Evolutionary conservation across 257 asterid genomes (phyloP).

Genomic region (Hygrophila difformis): DNA sequence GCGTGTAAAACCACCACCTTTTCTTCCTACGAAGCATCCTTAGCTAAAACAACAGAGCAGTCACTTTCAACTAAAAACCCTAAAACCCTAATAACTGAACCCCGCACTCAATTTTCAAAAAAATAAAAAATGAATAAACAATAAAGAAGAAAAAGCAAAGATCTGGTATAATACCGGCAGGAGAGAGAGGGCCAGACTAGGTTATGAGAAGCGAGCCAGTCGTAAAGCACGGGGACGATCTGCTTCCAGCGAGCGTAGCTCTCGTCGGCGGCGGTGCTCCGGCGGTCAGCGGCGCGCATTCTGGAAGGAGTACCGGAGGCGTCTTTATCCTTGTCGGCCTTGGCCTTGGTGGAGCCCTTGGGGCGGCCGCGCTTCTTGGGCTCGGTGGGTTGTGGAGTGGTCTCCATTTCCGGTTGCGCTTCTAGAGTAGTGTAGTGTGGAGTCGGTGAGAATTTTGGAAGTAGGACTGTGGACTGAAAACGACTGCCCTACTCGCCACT

Average conservation of each 20-base stretch:
- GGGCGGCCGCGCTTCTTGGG: slow-evolving; percentile 93
- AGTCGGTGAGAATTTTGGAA: slow-evolving; percentile 18
- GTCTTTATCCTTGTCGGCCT: slow-evolving; percentile 49
- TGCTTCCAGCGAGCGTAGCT: slow-evolving; percentile 84
- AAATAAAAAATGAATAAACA: too few species aligned
- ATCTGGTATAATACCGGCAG: slow-evolving; percentile 40
- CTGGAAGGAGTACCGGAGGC: slow-evolving; percentile 21
- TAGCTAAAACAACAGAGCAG: slow-evolving; percentile 1
- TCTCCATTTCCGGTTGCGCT: slow-evolving; percentile 24
- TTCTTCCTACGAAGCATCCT: not conserved
- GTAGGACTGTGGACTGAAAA: too few species aligned
- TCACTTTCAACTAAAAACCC: slow-evolving; percentile 15
- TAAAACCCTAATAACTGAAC: slow-evolving; percentile 13
- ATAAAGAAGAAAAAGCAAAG: not conserved
- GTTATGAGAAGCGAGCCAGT: slow-evolving; percentile 66
- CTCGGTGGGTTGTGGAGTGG: slow-evolving; percentile 42
- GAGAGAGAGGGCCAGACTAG: slow-evolving; percentile 60
- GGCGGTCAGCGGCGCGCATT: slow-evolving; percentile 35
- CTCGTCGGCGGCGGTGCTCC: slow-evolving; percentile 52
- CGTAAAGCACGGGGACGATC: slow-evolving; percentile 74
- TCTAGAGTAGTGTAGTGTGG: not conserved
- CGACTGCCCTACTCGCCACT: too few species aligned
- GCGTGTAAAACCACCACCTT: too few species aligned
- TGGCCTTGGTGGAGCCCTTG: slow-evolving; percentile 78
- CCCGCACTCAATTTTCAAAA: too few species aligned